Evolutionary conservation across 1,284 basidiomycete species (phyloP).

Genomic region (Apiotrichum gamsii): DNA sequence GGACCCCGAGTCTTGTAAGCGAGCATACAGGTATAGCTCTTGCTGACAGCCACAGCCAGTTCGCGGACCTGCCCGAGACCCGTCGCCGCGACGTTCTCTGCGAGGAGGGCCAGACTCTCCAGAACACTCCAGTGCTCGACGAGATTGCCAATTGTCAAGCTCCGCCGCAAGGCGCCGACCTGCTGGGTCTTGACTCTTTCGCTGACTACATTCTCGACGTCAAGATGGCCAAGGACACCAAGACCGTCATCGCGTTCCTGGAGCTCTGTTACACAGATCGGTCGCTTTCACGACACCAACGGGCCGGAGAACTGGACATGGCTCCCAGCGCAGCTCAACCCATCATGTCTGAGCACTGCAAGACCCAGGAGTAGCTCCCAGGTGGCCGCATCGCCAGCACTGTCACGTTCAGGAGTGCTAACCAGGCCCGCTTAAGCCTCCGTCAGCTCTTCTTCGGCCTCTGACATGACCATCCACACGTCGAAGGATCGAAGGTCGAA

Average conservation of each 20-base stretch:
- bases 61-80: slow-evolving; percentile 17
- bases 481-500: too few species aligned
- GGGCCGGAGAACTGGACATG: slow-evolving; percentile 74
- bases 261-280: slow-evolving; percentile 62
- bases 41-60: slow-evolving; percentile 9
- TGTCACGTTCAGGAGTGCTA: slow-evolving; percentile 19
- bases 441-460: slow-evolving; percentile 21
- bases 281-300: slow-evolving; percentile 68
- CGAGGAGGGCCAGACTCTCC: slow-evolving; percentile 16
- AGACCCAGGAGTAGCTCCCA: slow-evolving; percentile 17
- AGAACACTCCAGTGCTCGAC: slow-evolving; percentile 14
- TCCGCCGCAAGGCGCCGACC: slow-evolving; percentile 15
- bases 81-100: slow-evolving; percentile 14
- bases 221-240: slow-evolving; percentile 22
- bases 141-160: slow-evolving; percentile 17
- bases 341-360: slow-evolving; percentile 19
- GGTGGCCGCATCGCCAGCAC: slow-evolving; percentile 17
- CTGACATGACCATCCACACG: slow-evolving; percentile 19
- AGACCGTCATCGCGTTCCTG: slow-evolving; percentile 15
- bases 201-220: slow-evolving; percentile 21
- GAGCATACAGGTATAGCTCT: neutral
- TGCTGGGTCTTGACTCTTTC: slow-evolving; percentile 15
- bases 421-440: slow-evolving; percentile 19
- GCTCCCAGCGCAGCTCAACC: slow-evolving; percentile 22
- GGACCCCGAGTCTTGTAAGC: slow-evolving; percentile 18